Percentiles rank a stretch among this genome's conserved stretches.
Conservation (phyloP, 441 rosid genomes). For the Melastoma candidum region DNA sequence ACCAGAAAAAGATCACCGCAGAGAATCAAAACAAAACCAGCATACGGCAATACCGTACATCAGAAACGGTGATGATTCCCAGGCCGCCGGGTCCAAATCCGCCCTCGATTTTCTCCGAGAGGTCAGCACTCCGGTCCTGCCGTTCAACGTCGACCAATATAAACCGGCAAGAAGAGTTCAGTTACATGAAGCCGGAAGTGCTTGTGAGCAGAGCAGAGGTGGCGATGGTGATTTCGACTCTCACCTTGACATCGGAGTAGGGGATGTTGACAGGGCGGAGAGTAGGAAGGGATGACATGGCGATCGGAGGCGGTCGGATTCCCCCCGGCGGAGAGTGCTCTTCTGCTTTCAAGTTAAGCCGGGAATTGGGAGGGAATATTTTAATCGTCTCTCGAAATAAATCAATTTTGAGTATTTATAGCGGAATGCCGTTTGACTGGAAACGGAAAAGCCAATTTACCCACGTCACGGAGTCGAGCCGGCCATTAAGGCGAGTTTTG, state of each 20-base stretch:
- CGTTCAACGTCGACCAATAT: constrained; percentile 16
- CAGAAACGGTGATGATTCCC: constrained; percentile 65
- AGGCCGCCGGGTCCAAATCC: constrained; percentile 87
- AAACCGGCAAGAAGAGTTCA: not conserved
- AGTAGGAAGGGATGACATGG: constrained; percentile 21
- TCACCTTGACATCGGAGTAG: constrained; percentile 62
- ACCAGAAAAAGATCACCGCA: not conserved
- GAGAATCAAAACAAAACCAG: not conserved
- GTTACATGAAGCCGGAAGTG: not conserved
- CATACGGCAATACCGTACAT: constrained; percentile 23
- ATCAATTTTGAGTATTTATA: no score
- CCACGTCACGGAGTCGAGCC: no score
- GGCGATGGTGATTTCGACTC: constrained; percentile 11
- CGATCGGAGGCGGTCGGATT: no score
- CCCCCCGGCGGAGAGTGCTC: no score
- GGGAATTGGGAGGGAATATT: no score
- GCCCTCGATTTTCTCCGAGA: constrained; percentile 62
- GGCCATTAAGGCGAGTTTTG: no score
- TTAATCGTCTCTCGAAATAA: no score
- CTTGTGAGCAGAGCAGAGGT: constrained; percentile 3
- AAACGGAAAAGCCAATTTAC: no score
- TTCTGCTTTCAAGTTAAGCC: no score
- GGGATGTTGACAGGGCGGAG: constrained; percentile 60
- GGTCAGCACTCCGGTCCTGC: constrained; percentile 55
- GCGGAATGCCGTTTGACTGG: no score